These are phyloP conservation scores for Pichia sorboxylosa DNA, from an alignment of 1,139 yeast species.

Conservation along the genomic window DNA sequence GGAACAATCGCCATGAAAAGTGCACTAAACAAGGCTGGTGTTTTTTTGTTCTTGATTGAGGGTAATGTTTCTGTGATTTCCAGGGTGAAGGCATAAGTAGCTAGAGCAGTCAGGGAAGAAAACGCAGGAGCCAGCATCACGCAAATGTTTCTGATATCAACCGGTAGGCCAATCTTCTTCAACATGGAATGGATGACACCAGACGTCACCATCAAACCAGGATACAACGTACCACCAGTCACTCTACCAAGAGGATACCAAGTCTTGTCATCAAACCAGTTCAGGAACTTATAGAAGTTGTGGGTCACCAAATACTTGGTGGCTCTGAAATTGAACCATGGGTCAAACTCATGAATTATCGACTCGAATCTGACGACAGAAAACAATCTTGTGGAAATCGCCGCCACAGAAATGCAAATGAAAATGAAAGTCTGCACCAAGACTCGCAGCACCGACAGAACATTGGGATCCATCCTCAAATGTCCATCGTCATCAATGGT, in stretches of 20 bases:
- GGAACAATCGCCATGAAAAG: constrained; percentile 97
- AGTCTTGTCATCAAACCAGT: constrained; percentile 98
- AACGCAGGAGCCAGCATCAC: constrained; percentile 95
- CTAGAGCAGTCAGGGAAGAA: constrained; percentile 84
- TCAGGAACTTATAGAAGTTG: constrained; percentile 80
- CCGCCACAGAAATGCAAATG: constrained; percentile 41
- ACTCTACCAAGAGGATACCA: constrained; percentile 99
- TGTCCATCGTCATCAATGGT: constrained; percentile 21
- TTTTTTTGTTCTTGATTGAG: constrained; percentile 19
- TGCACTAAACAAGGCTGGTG: constrained; percentile 88
- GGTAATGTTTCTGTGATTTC: constrained; percentile 69
- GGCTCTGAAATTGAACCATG: constrained; percentile 97
- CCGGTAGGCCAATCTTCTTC: constrained; percentile 59
- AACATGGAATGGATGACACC: constrained; percentile 77
- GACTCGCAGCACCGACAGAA: constrained; percentile 15
- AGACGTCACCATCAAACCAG: constrained; percentile 96
- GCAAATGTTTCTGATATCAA: constrained; percentile 92
- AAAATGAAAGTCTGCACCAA: constrained; percentile 22
- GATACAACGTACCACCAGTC: constrained; percentile 96
- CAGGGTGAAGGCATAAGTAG: constrained; percentile 78
- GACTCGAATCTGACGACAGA: constrained; percentile 83
- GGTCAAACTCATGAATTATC: constrained; percentile 97
- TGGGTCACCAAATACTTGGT: constrained; percentile 78
- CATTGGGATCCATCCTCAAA: constrained; percentile 16
- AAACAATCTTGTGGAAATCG: constrained; percentile 74